Evolutionary conservation across 768 basidiomycete species (phyloP).

Genomic region (Lactifluus volemus): DNA sequence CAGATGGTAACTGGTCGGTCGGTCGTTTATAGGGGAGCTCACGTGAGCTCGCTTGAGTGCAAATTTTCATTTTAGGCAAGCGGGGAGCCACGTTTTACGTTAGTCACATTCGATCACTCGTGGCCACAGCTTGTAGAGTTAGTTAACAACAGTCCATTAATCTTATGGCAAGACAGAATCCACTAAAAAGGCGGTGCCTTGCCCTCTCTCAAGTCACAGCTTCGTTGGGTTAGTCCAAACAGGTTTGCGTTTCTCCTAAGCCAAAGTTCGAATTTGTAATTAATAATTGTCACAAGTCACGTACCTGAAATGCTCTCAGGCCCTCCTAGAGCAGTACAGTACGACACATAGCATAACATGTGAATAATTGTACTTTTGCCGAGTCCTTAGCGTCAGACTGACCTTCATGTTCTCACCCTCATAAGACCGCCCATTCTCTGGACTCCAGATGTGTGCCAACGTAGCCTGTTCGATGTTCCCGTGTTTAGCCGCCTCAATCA

Average conservation of each 20-base stretch:
- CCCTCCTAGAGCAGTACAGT: not conserved
- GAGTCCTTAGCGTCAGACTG: constrained; percentile 18
- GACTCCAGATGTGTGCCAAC: constrained; percentile 35
- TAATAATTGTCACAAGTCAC: not conserved
- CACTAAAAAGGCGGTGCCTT: not conserved
- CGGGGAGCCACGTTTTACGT: no score
- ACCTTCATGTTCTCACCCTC: constrained; percentile 65
- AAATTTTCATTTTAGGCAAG: not conserved
- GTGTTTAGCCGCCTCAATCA: constrained; percentile 44
- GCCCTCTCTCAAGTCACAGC: not conserved
- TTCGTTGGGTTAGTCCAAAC: not conserved
- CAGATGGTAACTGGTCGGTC: not conserved
- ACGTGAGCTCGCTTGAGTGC: not conserved
- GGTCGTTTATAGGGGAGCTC: not conserved
- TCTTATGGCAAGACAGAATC: no score
- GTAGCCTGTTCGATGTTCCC: constrained; percentile 46
- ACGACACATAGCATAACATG: not conserved
- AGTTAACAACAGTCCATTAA: no score
- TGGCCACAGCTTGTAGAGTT: no score
- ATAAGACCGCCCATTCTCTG: constrained; percentile 45
- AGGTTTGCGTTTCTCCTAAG: not conserved
- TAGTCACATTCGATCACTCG: not conserved
- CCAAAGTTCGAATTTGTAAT: not conserved
- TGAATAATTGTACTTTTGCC: not conserved
- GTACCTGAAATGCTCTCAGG: not conserved